Conservation (phyloP, 1,139 yeast genomes). For the Zhuliangozyma parablackwelliae region DNA sequence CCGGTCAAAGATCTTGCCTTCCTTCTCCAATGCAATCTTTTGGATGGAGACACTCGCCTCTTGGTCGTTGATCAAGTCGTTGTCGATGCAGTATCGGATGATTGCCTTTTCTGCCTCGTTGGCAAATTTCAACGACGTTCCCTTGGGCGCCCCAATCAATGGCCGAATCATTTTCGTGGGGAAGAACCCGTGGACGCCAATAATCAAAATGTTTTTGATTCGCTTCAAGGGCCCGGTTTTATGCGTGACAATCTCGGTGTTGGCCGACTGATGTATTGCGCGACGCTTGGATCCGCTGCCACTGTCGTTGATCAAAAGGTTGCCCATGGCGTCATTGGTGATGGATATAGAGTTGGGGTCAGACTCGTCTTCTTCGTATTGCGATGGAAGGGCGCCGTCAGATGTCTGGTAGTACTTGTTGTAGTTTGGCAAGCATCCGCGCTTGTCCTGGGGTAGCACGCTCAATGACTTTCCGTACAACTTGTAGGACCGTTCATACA, state of each 20-base stretch:
- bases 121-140: conserved; percentile 83
- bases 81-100: conserved; percentile 63
- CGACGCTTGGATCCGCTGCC: conserved; percentile 4
- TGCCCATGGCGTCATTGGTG: conserved; percentile 43
- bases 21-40: conserved; percentile 88
- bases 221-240: conserved; percentile 30
- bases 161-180: conserved; percentile 85
- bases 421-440: conserved; percentile 44
- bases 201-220: conserved; percentile 58
- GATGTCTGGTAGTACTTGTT: conserved; percentile 22
- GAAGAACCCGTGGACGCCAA: conserved; percentile 95
- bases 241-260: conserved; percentile 26
- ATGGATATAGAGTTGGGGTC: conserved; percentile 36
- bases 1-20: conserved; percentile 82
- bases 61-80: conserved; percentile 37
- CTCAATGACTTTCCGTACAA: conserved; percentile 39
- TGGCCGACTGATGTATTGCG: conserved; percentile 7
- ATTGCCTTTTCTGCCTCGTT: conserved; percentile 81
- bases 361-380: conserved; percentile 23
- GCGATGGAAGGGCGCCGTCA: conserved; percentile 12
- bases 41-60: conserved; percentile 59
- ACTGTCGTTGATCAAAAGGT: conserved; percentile 34
- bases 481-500: conserved; percentile 38
- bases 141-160: conserved; percentile 87
- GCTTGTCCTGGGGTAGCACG: conserved; percentile 32